A percentile compares a stretch with the other conserved stretches of the same genome.
Conservation (phyloP, 2,329 filamentous ascomycete genomes). For the Ophiostoma piceae region DNA sequence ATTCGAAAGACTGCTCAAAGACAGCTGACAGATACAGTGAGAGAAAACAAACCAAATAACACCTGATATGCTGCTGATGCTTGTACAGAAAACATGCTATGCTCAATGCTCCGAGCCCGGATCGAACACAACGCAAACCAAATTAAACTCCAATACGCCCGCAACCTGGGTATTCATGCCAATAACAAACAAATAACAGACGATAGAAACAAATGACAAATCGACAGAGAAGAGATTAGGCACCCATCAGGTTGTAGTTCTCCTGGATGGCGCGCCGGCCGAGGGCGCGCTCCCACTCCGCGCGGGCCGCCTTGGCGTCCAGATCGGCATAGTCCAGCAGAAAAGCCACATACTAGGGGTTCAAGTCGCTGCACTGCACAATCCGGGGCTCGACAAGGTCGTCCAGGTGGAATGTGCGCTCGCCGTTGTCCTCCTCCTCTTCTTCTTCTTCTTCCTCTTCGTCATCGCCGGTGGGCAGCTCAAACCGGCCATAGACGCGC, state of each 20-base stretch:
- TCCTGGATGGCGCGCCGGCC: neutral
- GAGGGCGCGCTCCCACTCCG: conserved; percentile 5
- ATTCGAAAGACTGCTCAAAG: too few relatives aligned
- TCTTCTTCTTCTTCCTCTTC: conserved; percentile 46
- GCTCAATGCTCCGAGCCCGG: neutral
- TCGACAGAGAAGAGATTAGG: neutral
- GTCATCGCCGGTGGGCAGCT: conserved; percentile 54
- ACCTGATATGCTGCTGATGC: neutral
- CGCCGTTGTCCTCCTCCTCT: conserved; percentile 47
- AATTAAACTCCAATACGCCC: neutral
- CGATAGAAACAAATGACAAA: neutral
- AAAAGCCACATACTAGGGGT: conserved; percentile 9
- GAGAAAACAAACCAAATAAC: neutral
- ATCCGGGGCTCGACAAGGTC: conserved; percentile 63
- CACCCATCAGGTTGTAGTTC: neutral
- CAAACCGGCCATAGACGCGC: conserved; percentile 71
- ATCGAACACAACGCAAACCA: too few relatives aligned
- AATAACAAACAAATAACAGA: neutral
- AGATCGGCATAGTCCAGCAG: neutral
- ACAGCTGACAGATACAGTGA: neutral
- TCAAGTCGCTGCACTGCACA: neutral
- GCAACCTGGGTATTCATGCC: conserved; percentile 11
- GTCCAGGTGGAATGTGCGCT: conserved; percentile 52
- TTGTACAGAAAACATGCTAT: neutral
- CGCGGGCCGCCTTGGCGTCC: neutral